These are phyloP conservation scores for Hypoxylon sp. DNA, from an alignment of 2,329 filamentous ascomycete species.

Conservation along the genomic window DNA sequence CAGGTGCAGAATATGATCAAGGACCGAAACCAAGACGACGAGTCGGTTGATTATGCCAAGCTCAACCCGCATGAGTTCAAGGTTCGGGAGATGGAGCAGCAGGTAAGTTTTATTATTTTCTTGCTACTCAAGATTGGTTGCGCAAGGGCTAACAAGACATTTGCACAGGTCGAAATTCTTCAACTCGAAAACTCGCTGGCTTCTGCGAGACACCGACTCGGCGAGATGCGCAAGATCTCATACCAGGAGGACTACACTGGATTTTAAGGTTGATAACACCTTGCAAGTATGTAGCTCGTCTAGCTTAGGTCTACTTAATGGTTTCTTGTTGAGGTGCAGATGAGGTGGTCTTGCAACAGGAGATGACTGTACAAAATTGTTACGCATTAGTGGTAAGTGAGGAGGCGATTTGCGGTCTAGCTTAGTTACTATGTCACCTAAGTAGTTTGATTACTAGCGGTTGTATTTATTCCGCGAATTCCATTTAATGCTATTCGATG, in stretches of 20 bases:
- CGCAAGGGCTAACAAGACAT: slow-evolving; percentile 31
- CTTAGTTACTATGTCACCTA: no score
- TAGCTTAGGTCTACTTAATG: no score
- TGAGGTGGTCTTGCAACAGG: no score
- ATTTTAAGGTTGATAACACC: no score
- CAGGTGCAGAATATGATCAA: slow-evolving; percentile 96
- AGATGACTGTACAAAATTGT: no score
- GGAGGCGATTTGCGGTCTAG: no score
- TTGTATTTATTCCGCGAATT: no score
- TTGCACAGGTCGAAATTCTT: slow-evolving; percentile 86
- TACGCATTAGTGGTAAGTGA: no score
- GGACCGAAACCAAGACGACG: slow-evolving; percentile 82
- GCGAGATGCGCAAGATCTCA: slow-evolving; percentile 98
- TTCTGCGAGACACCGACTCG: slow-evolving; percentile 80
- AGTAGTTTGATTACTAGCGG: no score
- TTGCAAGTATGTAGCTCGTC: no score
- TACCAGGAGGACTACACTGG: slow-evolving; percentile 87
- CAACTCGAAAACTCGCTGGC: slow-evolving; percentile 89
- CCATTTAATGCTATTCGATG: no score
- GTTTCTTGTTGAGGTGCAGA: no score
- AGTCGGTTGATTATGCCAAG: slow-evolving; percentile 86
- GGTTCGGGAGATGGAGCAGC: slow-evolving; percentile 98
- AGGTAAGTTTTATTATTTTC: slow-evolving; percentile 67
- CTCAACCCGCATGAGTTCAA: slow-evolving; percentile 97
- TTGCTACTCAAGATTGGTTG: not conserved